These are phyloP conservation scores for Endogone sp. DNA, from an alignment of 192 early-diverging fungal genomes.

Conservation along the genomic window DNA sequence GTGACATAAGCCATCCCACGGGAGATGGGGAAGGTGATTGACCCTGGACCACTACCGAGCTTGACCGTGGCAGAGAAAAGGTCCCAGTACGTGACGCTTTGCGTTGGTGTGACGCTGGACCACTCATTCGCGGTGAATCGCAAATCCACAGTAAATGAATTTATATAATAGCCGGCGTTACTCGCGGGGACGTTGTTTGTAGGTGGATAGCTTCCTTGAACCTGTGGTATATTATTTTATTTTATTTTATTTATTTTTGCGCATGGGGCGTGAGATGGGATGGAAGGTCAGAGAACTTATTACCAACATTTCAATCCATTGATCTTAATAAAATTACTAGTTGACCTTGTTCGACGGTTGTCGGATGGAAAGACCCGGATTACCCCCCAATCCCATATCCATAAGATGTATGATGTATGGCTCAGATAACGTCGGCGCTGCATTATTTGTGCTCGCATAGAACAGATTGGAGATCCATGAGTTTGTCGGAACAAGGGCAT, in stretches of 20 bases:
- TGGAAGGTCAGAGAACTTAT: no score
- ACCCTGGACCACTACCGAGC: background rate
- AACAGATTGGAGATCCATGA: constrained; percentile 33
- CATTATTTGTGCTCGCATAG: constrained; percentile 19
- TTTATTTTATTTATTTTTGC: no score
- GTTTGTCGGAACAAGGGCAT: constrained; percentile 23
- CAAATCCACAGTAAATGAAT: constrained; percentile 20
- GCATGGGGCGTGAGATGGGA: no score
- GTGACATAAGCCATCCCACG: constrained; percentile 32
- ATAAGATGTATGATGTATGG: constrained; percentile 28
- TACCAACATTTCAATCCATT: no score
- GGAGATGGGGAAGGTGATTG: constrained; percentile 21
- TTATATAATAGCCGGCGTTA: constrained; percentile 21
- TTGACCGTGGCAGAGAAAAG: constrained; percentile 13
- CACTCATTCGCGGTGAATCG: constrained; percentile 24
- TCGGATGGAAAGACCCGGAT: constrained; percentile 23
- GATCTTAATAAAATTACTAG: no score
- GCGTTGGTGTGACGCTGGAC: background rate
- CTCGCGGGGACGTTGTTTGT: constrained; percentile 24
- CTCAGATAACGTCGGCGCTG: constrained; percentile 28
- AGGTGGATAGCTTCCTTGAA: constrained; percentile 16
- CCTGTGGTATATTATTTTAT: constrained; percentile 5
- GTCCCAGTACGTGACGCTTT: constrained; percentile 22
- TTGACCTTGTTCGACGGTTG: constrained; percentile 16
- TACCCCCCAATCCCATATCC: constrained; percentile 21